These are phyloP conservation scores for Microsporum audouinii DNA, from an alignment of 2,329 filamentous ascomycete species.

Conservation along the genomic window DNA sequence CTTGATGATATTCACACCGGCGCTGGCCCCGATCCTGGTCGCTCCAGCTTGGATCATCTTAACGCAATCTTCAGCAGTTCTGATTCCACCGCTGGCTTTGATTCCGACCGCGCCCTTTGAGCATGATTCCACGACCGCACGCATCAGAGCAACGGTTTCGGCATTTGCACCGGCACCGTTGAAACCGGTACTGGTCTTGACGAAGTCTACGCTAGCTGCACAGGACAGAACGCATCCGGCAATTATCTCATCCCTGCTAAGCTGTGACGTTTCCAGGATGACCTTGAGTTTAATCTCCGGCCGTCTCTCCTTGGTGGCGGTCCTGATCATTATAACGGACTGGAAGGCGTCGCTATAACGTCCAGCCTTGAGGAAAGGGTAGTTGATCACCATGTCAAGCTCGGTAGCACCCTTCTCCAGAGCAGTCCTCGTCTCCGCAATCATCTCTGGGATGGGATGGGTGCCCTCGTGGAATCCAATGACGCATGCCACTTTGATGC, in stretches of 20 bases:
- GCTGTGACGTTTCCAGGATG: slow-evolving; percentile 48
- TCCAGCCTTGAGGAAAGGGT: slow-evolving; percentile 35
- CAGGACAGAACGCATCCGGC: slow-evolving; percentile 43
- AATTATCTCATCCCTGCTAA: slow-evolving; percentile 40
- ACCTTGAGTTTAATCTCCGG: slow-evolving; percentile 40
- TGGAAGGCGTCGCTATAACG: slow-evolving; percentile 41
- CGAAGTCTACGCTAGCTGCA: slow-evolving; percentile 45
- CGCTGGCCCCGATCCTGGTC: slow-evolving; percentile 45
- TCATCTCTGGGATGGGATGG: slow-evolving; percentile 40
- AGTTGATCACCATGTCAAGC: slow-evolving; percentile 50
- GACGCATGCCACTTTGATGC: slow-evolving; percentile 45
- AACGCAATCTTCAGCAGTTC: slow-evolving; percentile 40
- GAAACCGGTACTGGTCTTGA: slow-evolving; percentile 52
- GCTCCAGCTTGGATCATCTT: slow-evolving; percentile 48
- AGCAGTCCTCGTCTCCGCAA: slow-evolving; percentile 41
- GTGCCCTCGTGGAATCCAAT: slow-evolving; percentile 52
- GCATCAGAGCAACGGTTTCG: slow-evolving; percentile 46
- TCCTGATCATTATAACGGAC: slow-evolving; percentile 43
- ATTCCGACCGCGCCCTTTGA: slow-evolving; percentile 33
- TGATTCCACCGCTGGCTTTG: slow-evolving; percentile 49
- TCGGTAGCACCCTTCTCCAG: slow-evolving; percentile 43
- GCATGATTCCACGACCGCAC: slow-evolving; percentile 37
- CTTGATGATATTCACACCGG: slow-evolving; percentile 45
- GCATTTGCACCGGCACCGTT: slow-evolving; percentile 43
- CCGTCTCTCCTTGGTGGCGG: slow-evolving; percentile 18